These are phyloP conservation scores for Globisporangium heterothallicum DNA, from an alignment of 352 stramenopile genomes.

Conservation along the genomic window DNA sequence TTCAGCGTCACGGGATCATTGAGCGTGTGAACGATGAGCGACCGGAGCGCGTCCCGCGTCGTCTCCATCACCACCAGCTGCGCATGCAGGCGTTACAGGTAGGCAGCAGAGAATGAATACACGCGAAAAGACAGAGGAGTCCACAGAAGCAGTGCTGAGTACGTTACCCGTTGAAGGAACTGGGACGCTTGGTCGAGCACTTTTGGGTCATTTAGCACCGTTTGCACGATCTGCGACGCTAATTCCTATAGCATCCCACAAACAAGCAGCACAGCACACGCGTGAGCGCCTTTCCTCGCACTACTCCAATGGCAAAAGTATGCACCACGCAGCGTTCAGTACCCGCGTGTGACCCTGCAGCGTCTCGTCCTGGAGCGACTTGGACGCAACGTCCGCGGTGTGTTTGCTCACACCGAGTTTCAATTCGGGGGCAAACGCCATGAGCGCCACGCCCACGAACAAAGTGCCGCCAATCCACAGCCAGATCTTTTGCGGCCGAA, in stretches of 20 bases:
- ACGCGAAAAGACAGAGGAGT: slow-evolving; percentile 5
- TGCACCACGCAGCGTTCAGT: background rate
- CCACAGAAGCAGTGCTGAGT: background rate
- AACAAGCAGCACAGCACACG: background rate
- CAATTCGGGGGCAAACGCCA: slow-evolving; percentile 73
- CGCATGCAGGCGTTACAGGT: slow-evolving; percentile 3
- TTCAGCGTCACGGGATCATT: slow-evolving; percentile 53
- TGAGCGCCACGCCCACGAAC: slow-evolving; percentile 40
- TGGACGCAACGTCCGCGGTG: slow-evolving; percentile 75
- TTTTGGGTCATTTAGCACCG: slow-evolving; percentile 80
- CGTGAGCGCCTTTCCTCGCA: background rate
- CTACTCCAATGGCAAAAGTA: too few relatives aligned
- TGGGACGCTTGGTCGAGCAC: slow-evolving; percentile 72
- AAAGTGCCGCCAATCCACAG: slow-evolving; percentile 41
- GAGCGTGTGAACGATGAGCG: slow-evolving; percentile 50
- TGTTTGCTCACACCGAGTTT: slow-evolving; percentile 78
- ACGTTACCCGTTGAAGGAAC: slow-evolving; percentile 66
- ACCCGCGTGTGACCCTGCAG: slow-evolving; percentile 60
- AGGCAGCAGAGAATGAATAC: background rate
- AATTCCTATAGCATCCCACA: slow-evolving; percentile 25
- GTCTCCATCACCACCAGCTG: slow-evolving; percentile 69
- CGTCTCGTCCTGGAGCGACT: slow-evolving; percentile 81
- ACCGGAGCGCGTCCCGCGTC: slow-evolving; percentile 46
- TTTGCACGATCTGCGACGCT: slow-evolving; percentile 84
- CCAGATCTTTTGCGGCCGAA: slow-evolving; percentile 54